Evolutionary conservation across 257 asterid species (phyloP).

Genomic region (Scutellaria minor): DNA sequence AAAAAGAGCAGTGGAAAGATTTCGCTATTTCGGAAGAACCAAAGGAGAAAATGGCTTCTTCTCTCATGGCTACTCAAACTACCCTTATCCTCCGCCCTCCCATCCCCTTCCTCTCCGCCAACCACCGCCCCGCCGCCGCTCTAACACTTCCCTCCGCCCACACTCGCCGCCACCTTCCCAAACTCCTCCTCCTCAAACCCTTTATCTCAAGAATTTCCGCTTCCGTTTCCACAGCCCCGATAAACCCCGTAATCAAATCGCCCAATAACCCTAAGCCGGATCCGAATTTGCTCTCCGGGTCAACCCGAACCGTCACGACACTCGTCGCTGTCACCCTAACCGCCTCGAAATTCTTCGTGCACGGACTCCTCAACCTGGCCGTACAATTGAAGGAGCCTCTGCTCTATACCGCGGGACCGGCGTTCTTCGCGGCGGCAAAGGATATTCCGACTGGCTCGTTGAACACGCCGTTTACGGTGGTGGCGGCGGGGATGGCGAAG

Average conservation of each 20-base stretch:
- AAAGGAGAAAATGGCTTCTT: slow-evolving; percentile 43
- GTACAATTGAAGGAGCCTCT: slow-evolving; percentile 52
- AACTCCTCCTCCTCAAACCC: slow-evolving; percentile 33
- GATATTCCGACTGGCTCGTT: slow-evolving; percentile 48
- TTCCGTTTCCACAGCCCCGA: slow-evolving; percentile 35
- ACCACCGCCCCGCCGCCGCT: slow-evolving; percentile 27
- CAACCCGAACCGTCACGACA: slow-evolving; percentile 78
- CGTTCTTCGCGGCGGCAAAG: slow-evolving; percentile 79
- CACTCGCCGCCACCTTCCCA: slow-evolving; percentile 5
- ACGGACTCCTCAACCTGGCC: slow-evolving; percentile 42
- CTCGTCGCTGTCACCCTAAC: slow-evolving; percentile 54
- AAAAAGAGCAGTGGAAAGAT: background rate
- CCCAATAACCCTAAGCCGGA: slow-evolving; percentile 15
- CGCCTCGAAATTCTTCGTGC: slow-evolving; percentile 52
- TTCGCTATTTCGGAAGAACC: slow-evolving; percentile 10
- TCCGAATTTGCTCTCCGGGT: slow-evolving; percentile 56
- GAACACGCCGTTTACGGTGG: slow-evolving; percentile 87
- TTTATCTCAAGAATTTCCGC: slow-evolving; percentile 39
- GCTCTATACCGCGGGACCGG: slow-evolving; percentile 60
- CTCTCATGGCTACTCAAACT: slow-evolving; percentile 61
- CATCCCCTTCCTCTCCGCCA: background rate
- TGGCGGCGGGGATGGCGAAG: slow-evolving; percentile 90
- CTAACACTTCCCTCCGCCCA: slow-evolving; percentile 23
- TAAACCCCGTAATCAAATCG: background rate
- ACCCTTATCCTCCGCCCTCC: slow-evolving; percentile 37